Percentiles rank a stretch among this genome's conserved stretches.
Conservation (phyloP, 768 basidiomycete species). For the Cystofilobasidium macerans region DNA sequence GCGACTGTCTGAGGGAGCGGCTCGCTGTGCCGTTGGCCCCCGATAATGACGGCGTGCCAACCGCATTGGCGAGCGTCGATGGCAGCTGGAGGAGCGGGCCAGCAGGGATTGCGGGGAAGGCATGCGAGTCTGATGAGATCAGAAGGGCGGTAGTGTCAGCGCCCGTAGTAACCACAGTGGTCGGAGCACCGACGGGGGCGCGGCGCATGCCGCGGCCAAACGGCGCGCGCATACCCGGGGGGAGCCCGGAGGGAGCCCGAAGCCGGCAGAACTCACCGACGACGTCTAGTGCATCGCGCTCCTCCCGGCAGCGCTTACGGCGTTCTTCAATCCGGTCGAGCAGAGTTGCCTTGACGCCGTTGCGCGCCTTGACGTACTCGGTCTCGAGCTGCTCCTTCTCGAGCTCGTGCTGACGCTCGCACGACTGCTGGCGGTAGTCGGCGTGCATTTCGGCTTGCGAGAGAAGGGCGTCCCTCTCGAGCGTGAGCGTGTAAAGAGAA, state of each 20-base stretch:
- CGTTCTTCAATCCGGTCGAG: conserved; percentile 41
- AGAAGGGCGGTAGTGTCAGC: background rate
- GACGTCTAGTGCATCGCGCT: conserved; percentile 42
- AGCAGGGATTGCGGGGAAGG: background rate
- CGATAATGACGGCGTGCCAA: background rate
- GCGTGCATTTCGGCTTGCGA: conserved; percentile 38
- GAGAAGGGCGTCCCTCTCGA: conserved; percentile 40
- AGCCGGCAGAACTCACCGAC: conserved; percentile 36
- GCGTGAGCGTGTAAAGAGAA: conserved; percentile 37
- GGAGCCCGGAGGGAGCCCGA: background rate
- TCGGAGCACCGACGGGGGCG: too few species aligned
- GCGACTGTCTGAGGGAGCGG: background rate
- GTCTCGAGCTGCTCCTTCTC: conserved; percentile 42
- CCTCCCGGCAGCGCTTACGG: conserved; percentile 40
- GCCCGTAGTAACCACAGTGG: background rate
- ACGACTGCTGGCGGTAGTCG: conserved; percentile 39
- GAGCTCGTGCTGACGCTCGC: conserved; percentile 38
- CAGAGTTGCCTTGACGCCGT: conserved; percentile 39
- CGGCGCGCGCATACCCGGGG: too few species aligned
- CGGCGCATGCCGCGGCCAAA: background rate
- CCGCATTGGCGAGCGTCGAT: background rate
- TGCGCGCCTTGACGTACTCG: conserved; percentile 40
- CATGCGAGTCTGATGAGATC: background rate
- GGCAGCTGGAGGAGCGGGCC: conserved; percentile 3
- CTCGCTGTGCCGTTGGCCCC: background rate